phyloP scores from a whole-genome alignment of 2,329 filamentous ascomycete species.

The Epichloe scottii region DNA sequence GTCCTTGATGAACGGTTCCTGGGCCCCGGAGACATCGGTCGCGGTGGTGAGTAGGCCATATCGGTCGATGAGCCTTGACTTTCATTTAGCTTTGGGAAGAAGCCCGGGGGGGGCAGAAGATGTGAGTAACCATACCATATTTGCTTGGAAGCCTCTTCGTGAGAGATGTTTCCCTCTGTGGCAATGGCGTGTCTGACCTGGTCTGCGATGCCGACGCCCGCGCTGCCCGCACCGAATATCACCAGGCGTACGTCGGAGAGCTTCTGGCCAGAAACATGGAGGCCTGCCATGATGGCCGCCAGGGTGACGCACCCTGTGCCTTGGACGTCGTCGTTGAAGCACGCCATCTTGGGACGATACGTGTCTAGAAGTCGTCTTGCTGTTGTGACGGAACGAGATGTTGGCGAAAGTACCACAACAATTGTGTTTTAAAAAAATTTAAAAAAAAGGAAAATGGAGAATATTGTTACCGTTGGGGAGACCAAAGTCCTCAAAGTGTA shows the following conservation, averaged over 20 bases:
- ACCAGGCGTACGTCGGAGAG: conserved; percentile 59
- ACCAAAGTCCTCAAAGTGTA: conserved; percentile 87
- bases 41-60: conserved; percentile 59
- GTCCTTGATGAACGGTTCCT: conserved; percentile 53
- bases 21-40: conserved; percentile 51
- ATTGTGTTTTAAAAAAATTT: not conserved
- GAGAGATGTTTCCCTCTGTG: conserved; percentile 50
- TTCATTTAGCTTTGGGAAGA: not conserved
- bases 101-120: not conserved
- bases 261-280: conserved; percentile 55
- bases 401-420: not conserved
- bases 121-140: conserved; percentile 48
- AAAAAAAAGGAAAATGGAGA: not conserved
- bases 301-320: conserved; percentile 81
- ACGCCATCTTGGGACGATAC: conserved; percentile 61
- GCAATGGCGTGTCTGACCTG: conserved; percentile 72
- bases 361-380: conserved; percentile 63
- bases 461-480: conserved; percentile 47
- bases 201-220: conserved; percentile 76
- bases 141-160: conserved; percentile 63
- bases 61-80: conserved; percentile 62
- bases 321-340: conserved; percentile 88
- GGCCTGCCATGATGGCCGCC: conserved; percentile 65
- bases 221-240: conserved; percentile 69
- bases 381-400: conserved; percentile 9